phyloP scores from a whole-genome alignment of 1,284 basidiomycete genomes.

The Apiotrichum sp. region DNA sequence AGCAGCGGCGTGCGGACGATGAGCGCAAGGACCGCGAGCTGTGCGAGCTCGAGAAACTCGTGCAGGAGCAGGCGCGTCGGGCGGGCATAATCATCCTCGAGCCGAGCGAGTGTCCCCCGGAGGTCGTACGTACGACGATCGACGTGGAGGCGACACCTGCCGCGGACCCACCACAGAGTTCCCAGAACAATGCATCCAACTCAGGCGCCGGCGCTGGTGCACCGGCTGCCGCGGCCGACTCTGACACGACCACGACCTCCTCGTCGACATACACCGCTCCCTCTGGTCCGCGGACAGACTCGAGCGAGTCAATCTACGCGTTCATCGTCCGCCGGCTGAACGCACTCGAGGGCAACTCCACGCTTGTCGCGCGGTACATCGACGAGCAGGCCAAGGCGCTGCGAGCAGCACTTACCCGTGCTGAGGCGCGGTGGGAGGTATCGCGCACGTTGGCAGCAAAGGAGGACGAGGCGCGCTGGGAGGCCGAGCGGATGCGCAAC shows the following conservation, averaged over 20 bases:
- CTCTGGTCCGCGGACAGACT: constrained; percentile 39
- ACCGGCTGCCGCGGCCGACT: background rate
- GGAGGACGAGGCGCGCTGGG: constrained; percentile 19
- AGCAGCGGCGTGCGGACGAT: constrained; percentile 25
- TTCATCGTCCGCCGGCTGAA: constrained; percentile 90
- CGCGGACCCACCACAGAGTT: no score
- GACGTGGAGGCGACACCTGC: no score
- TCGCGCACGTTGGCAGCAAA: constrained; percentile 25
- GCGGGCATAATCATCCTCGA: constrained; percentile 10
- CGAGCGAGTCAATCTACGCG: constrained; percentile 92
- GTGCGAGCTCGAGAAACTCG: constrained; percentile 33
- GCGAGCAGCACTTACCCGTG: constrained; percentile 64
- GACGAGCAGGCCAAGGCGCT: constrained; percentile 81
- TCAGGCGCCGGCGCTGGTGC: background rate
- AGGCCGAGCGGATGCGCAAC: constrained; percentile 30
- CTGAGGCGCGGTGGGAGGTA: constrained; percentile 53
- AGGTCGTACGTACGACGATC: background rate
- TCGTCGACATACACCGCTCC: constrained; percentile 25
- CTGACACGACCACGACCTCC: background rate
- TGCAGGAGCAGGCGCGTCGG: constrained; percentile 31
- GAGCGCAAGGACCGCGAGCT: constrained; percentile 29
- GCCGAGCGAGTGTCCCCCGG: constrained; percentile 6
- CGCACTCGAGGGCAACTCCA: constrained; percentile 80
- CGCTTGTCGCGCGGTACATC: constrained; percentile 77
- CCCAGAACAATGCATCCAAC: background rate